A percentile compares a stretch with the other conserved stretches of the same genome.
These are phyloP conservation scores for Aristolochia contorta DNA, from an alignment of 164 flowering plant species.

Conservation along the genomic window DNA sequence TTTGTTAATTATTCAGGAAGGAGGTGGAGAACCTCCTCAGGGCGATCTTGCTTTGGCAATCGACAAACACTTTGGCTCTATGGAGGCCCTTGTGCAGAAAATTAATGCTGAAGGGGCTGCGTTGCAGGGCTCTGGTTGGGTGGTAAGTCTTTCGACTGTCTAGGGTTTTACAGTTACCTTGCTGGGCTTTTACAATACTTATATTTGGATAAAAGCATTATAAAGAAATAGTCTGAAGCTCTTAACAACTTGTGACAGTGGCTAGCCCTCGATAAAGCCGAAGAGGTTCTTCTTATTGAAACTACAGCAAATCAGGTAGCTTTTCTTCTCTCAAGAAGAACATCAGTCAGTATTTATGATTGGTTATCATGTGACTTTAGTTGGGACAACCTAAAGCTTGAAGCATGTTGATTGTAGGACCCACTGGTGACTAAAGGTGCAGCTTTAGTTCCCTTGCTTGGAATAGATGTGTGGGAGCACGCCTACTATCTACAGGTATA, in stretches of 20 bases:
- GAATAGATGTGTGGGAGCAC: constrained; percentile 99
- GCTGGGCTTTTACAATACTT: not conserved
- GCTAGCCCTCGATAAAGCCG: constrained; percentile 80
- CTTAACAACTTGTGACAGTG: constrained; percentile 38
- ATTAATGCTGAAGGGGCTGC: constrained; percentile 92
- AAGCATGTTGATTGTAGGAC: constrained; percentile 39
- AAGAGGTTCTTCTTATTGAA: constrained; percentile 74
- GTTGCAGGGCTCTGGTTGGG: constrained; percentile 99
- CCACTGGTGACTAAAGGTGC: constrained; percentile 81
- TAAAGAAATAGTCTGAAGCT: not conserved
- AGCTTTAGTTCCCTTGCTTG: constrained; percentile 72
- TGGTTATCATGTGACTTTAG: not conserved
- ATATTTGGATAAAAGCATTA: not conserved
- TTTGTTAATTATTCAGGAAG: constrained; percentile 47
- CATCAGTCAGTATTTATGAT: not conserved
- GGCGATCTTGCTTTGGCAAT: constrained; percentile 71
- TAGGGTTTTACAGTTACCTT: not conserved
- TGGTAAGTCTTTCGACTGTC: constrained; percentile 48
- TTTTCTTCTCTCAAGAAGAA: not conserved
- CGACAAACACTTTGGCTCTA: constrained; percentile 70
- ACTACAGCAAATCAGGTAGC: constrained; percentile 92
- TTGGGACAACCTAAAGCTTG: not conserved
- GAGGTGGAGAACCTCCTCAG: constrained; percentile 94
- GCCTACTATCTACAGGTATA: constrained; percentile 94
- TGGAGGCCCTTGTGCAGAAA: constrained; percentile 56